phyloP scores from a whole-genome alignment of 2,329 filamentous ascomycete genomes.

The Nigrograna mackinnonii region DNA sequence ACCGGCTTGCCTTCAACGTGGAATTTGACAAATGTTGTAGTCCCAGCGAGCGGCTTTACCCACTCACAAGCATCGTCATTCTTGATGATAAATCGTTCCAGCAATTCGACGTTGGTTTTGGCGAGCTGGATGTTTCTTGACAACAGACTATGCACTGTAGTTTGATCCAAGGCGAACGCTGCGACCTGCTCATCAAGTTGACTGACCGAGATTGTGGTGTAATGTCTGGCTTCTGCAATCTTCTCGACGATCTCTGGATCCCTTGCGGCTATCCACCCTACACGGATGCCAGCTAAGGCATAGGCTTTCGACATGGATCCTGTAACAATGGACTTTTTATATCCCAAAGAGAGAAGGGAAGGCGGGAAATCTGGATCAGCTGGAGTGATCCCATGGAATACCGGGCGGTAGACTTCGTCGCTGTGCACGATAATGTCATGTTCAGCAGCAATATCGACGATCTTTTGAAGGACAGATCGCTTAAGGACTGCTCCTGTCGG shows the following conservation, averaged over 20 bases:
- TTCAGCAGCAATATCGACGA: slow-evolving; percentile 66
- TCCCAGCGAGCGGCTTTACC: slow-evolving; percentile 77
- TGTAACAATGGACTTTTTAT: slow-evolving; percentile 71
- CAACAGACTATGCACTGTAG: slow-evolving; percentile 66
- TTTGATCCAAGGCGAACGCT: slow-evolving; percentile 69
- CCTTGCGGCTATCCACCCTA: slow-evolving; percentile 81
- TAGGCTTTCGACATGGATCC: slow-evolving; percentile 88
- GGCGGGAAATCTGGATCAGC: slow-evolving; percentile 62
- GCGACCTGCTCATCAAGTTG: slow-evolving; percentile 80
- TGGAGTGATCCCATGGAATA: slow-evolving; percentile 72
- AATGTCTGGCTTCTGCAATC: slow-evolving; percentile 70
- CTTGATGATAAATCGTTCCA: slow-evolving; percentile 70
- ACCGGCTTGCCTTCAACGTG: slow-evolving; percentile 63
- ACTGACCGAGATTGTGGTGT: slow-evolving; percentile 86
- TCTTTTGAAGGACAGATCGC: slow-evolving; percentile 59
- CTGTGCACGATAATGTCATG: slow-evolving; percentile 69
- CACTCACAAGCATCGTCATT: slow-evolving; percentile 68
- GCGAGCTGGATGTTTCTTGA: slow-evolving; percentile 68
- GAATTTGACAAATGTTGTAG: slow-evolving; percentile 78
- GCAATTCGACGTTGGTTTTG: slow-evolving; percentile 65
- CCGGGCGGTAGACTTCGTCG: slow-evolving; percentile 83
- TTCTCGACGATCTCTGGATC: slow-evolving; percentile 64
- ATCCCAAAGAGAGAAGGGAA: slow-evolving; percentile 72
- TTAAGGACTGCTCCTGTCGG: slow-evolving; percentile 75
- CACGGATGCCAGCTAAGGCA: slow-evolving; percentile 76